Base-by-base conservation (phyloP, 257 asterid genomes). In the Paraleonurus japonicus region DNA sequence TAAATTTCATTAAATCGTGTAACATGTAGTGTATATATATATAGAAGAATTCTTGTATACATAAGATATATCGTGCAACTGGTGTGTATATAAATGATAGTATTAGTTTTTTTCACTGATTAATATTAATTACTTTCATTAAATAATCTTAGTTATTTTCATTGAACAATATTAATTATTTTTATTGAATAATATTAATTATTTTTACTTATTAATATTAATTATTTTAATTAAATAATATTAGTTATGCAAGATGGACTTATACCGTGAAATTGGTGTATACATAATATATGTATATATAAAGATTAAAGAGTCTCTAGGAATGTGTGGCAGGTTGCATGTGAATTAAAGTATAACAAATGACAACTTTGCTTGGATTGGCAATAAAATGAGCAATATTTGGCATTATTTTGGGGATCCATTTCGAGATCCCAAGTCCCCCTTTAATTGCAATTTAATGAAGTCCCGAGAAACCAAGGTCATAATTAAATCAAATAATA, bases 291-390 rank as follows among this genome's bases (percentile, higher is more conserved):
- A 39, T 55, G 61, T 3, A 32, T 32, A 32, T 1, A 32, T 7
- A 35, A 35, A 35, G 11, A 35, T 35, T 35, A 17, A 65, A 59
- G 8, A 47, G 61, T 45, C 70, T 70, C 82, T 67, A 66, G 70
- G 65, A 77, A 65, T 76, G 11, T 35, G 76, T 70, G 57, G 63
- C 53, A 72, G 76, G 62, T 45, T 72, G 65, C 69, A 32, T 73
- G 74, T 64, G 76, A 75, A 17, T 53, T 69, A 68, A 60, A 67
- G 35, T 30, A 48, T 11, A 24, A 35, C 16, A 51, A 53, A 67
- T 78, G 51, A 68, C 75, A 63, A 75, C 79, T 78, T 81, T 75
- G 68, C 83, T 78, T 81, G 72, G 30, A 75, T 51, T 72, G 75
- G 79, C 83, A 72, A 68, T 7, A 75, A 82, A 27, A 58, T 12